Evolutionary conservation across 1,284 basidiomycete genomes (phyloP).

Genomic region (Psilocybe mexicana): DNA sequence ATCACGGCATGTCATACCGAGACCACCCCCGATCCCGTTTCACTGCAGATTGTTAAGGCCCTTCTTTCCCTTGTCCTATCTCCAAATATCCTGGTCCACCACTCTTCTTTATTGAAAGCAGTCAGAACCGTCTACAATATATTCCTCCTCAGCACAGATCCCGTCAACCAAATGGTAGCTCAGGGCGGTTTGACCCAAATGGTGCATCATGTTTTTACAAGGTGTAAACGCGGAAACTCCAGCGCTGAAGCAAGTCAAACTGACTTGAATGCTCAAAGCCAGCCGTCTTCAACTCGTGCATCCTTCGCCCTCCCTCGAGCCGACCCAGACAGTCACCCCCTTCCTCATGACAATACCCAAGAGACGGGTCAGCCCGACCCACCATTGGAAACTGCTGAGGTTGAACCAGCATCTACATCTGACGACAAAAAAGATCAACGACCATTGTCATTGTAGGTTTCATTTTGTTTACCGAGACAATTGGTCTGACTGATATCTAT

Average conservation of each 20-base stretch:
- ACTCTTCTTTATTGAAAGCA: conserved; percentile 91
- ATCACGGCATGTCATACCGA: conserved; percentile 93
- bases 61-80: conserved; percentile 88
- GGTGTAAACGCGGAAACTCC: conserved; percentile 43
- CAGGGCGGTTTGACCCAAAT: conserved; percentile 97
- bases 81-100: conserved; percentile 84
- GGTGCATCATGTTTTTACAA: conserved; percentile 92
- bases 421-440: background rate
- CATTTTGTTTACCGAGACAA: background rate
- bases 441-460: conserved; percentile 16
- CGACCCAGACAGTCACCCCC: conserved; percentile 10
- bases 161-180: conserved; percentile 93
- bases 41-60: conserved; percentile 94
- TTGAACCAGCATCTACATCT: background rate
- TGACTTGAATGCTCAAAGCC: conserved; percentile 7
- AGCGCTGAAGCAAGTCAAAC: conserved; percentile 12
- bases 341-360: conserved; percentile 6
- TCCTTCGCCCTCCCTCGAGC: conserved; percentile 12
- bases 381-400: background rate
- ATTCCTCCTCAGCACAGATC: conserved; percentile 86
- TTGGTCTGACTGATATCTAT: background rate
- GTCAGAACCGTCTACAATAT: conserved; percentile 97
- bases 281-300: conserved; percentile 16
- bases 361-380: conserved; percentile 2
- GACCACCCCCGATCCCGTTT: conserved; percentile 84